Conservation (phyloP, 164 flowering plant genomes). For the Annona cherimola region DNA sequence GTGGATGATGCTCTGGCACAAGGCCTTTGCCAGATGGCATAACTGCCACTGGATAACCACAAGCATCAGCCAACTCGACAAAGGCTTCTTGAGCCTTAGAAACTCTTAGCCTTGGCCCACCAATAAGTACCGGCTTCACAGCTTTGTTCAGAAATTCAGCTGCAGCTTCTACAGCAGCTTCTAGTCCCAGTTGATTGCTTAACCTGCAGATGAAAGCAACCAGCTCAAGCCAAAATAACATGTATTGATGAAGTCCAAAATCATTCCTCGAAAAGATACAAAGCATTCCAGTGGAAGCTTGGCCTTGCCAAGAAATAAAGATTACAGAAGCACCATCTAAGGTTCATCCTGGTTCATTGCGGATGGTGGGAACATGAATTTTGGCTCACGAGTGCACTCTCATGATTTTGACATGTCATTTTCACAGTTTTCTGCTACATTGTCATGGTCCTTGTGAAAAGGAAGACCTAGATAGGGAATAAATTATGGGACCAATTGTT, state of each 20-base stretch:
- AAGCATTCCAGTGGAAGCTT: not conserved
- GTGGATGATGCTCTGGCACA: conserved; percentile 33
- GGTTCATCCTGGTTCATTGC: not conserved
- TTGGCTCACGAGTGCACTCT: too few species aligned
- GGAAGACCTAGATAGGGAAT: not conserved
- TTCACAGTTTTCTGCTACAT: not conserved
- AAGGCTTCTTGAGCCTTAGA: conserved; percentile 63
- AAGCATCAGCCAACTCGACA: conserved; percentile 65
- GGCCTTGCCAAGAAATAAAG: not conserved
- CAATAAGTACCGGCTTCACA: conserved; percentile 83
- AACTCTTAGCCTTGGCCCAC: conserved; percentile 69
- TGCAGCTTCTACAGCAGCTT: conserved; percentile 81
- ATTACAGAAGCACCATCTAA: not conserved
- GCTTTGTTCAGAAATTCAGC: conserved; percentile 80
- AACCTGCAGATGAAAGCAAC: conserved; percentile 27
- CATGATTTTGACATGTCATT: too few species aligned
- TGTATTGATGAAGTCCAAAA: not conserved
- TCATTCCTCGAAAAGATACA: not conserved
- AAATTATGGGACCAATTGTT: not conserved
- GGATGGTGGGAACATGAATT: too few species aligned
- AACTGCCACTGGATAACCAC: conserved; percentile 67
- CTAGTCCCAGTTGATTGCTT: conserved; percentile 60
- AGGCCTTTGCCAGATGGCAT: conserved; percentile 89
- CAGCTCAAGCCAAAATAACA: not conserved
- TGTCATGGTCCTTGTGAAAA: not conserved